Base-by-base conservation (phyloP, 2,329 filamentous ascomycete genomes). In the Colletotrichum lentis region DNA sequence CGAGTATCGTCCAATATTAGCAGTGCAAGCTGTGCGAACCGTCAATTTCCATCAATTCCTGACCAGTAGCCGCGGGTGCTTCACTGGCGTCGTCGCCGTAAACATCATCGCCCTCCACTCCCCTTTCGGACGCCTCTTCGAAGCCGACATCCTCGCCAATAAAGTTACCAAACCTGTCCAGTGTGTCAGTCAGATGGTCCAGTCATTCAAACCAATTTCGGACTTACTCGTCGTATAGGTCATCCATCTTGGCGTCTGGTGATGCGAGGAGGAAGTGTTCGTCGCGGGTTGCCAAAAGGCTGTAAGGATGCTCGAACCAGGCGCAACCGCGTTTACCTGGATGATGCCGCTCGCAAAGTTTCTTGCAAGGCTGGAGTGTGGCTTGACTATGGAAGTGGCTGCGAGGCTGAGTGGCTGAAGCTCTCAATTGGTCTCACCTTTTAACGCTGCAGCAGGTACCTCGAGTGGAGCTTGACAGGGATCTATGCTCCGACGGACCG, bases 41-140 rank as follows among this genome's bases (percentile, higher is more conserved):
- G 77, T 98, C 95, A 50, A 98, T 82, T 75, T 98, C 93, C 95
- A 99, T 98, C 74, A 96, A 82, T 80, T 97, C 92, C 77, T 96
- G 91, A 53, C 91, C 90, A 44, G 89, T 85, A 47, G 80, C 83
- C 55, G 87, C 87, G 69, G 85, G 87, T 20, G 87, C 88, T 67
- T 89, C 86, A 60, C 88, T 88, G 37, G 86, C 84, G 31, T 91
- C 91, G 71, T 95, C 91, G 74, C 93, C 90, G 79, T 97, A 97
- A 75, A 90, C 89, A 76, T 95, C 94, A 74, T 92, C 90, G 76
- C 87, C 88, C 78, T 91, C 90, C 73, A 89, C 88, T 77, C 90
- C 89, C 76, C 88, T 88, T 77, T 93, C 89, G 74, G 93, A 95
- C 76, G 94, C 95, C 76, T 92, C 91, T 76, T 97, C 94, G 65